A percentile compares a stretch with the other conserved stretches of the same genome.
Conservation (phyloP, 2,329 filamentous ascomycete genomes). For the Diplodia corticola region DNA sequence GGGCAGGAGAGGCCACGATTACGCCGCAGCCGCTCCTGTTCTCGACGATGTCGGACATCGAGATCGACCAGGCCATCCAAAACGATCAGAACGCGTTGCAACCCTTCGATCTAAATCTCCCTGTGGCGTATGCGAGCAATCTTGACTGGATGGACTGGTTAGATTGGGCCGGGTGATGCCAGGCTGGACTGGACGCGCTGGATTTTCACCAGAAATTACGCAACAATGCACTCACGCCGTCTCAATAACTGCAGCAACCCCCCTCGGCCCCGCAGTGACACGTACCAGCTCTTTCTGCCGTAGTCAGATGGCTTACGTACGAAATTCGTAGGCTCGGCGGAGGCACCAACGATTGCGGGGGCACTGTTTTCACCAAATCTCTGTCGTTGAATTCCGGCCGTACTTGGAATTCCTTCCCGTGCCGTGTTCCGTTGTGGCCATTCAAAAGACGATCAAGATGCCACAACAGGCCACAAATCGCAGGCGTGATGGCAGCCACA, state of each 20-base stretch:
- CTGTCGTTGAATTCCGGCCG: neutral
- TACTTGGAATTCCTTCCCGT: neutral
- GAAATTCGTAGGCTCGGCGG: neutral
- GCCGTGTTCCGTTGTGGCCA: neutral
- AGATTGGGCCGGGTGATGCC: conserved; percentile 13
- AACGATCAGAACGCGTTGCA: conserved; percentile 60
- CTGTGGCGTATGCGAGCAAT: conserved; percentile 54
- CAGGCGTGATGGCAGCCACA: neutral
- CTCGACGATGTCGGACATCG: conserved; percentile 68
- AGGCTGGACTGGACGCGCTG: neutral
- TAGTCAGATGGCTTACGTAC: neutral
- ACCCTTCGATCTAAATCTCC: conserved; percentile 55
- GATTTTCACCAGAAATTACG: neutral
- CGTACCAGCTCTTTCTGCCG: neutral
- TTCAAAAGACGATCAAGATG: neutral
- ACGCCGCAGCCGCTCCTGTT: conserved; percentile 61
- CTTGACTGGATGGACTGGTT: conserved; percentile 23
- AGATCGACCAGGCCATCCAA: conserved; percentile 66
- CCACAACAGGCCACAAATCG: neutral
- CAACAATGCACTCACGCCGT: neutral
- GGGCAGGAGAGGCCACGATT: conserved; percentile 26
- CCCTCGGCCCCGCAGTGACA: neutral
- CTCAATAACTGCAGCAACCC: neutral
- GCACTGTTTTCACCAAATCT: neutral
- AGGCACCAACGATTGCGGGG: neutral